A percentile compares a stretch with the other conserved stretches of the same genome.
These are phyloP conservation scores for Dictyophora rubrovolvata DNA, from an alignment of 768 basidiomycete species.

Conservation along the genomic window DNA sequence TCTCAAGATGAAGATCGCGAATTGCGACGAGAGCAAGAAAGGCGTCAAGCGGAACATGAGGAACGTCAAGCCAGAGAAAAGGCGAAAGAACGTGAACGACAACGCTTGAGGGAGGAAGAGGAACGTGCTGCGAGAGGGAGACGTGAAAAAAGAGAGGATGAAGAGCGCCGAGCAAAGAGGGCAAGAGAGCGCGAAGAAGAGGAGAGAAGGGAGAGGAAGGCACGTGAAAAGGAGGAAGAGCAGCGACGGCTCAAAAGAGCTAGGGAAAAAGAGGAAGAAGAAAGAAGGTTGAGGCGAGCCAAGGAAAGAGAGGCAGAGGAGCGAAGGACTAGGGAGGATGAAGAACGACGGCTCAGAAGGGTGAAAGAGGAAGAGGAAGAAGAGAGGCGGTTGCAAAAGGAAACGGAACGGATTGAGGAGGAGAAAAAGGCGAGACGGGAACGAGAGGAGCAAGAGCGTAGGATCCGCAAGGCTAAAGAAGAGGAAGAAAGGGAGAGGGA, in stretches of 20 bases:
- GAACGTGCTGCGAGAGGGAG: neutral
- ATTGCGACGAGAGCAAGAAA: neutral
- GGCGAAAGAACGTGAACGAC: neutral
- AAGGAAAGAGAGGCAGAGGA: neutral
- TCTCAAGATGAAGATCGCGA: neutral
- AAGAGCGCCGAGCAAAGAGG: neutral
- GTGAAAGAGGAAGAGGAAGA: constrained; percentile 3
- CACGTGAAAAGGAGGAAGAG: neutral
- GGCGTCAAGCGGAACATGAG: neutral
- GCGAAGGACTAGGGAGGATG: neutral
- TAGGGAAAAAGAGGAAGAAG: neutral
- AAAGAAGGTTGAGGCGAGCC: neutral
- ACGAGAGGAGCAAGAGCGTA: neutral
- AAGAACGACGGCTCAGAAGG: neutral
- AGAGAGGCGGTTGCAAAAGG: neutral
- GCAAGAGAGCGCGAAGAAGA: constrained; percentile 19
- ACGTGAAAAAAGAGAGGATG: neutral
- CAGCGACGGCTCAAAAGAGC: neutral
- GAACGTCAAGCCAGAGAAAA: neutral
- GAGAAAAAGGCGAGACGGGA: constrained; percentile 13
- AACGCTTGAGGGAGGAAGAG: neutral
- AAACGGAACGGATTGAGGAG: constrained; percentile 20
- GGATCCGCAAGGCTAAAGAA: constrained; percentile 12
- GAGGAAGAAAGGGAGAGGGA: constrained; percentile 22
- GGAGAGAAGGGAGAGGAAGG: constrained; percentile 18